These are phyloP conservation scores for Gracilaria gracilis DNA, from an alignment of 23 red algal genomes.

Conservation along the genomic window DNA sequence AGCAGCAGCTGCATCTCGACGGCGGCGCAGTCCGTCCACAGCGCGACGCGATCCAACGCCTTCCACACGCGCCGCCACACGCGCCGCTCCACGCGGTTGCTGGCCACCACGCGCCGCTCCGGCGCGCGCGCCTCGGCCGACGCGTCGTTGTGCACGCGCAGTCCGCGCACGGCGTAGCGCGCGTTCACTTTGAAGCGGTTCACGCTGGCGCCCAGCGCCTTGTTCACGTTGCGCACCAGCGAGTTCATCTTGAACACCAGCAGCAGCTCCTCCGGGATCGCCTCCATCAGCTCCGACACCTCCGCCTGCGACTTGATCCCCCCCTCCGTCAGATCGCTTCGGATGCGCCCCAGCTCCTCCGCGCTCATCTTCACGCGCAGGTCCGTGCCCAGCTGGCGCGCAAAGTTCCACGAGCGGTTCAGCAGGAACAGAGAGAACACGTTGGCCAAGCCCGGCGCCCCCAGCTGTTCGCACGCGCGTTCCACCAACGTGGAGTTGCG, in stretches of 20 bases:
- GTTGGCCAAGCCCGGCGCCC: slow-evolving; percentile 39
- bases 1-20: slow-evolving; percentile 32
- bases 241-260: slow-evolving; percentile 68
- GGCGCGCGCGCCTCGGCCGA: no score
- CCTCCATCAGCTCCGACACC: no score
- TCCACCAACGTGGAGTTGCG: slow-evolving; percentile 22
- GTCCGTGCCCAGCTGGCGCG: slow-evolving; percentile 31
- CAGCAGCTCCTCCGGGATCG: slow-evolving; percentile 54
- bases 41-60: not conserved
- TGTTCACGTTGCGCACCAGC: slow-evolving; percentile 56
- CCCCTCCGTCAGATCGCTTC: slow-evolving; percentile 6
- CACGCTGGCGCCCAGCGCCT: slow-evolving; percentile 47
- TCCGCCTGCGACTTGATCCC: not conserved
- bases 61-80: not conserved
- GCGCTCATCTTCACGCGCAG: not conserved
- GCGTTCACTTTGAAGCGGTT: slow-evolving; percentile 66
- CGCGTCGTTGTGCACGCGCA: slow-evolving; percentile 19
- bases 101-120: slow-evolving; percentile 5
- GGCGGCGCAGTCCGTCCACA: slow-evolving; percentile 8
- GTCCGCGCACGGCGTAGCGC: slow-evolving; percentile 50
- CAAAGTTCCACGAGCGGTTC: slow-evolving; percentile 45
- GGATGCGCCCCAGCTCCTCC: slow-evolving; percentile 15
- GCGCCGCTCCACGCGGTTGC: slow-evolving; percentile 4
- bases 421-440: slow-evolving; percentile 59
- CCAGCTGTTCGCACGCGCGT: slow-evolving; percentile 51